Conservation (phyloP, 2,329 filamentous ascomycete genomes). For the Bertia moriformis region DNA sequence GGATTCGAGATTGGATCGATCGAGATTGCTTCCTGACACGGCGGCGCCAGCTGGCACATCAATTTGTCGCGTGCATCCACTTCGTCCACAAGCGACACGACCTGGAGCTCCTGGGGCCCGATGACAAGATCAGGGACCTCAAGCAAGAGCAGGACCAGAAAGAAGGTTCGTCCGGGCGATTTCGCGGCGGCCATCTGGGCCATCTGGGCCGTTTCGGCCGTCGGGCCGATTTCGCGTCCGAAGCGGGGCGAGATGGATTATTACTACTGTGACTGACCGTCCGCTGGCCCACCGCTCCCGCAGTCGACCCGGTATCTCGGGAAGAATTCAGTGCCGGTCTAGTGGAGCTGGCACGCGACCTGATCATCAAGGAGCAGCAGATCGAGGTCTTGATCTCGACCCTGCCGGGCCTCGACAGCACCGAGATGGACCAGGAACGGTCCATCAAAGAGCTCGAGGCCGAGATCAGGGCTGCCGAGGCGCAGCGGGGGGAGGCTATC, state of each 20-base stretch:
- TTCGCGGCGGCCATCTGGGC: not conserved
- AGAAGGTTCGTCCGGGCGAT: constrained; percentile 34
- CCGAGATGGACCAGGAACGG: constrained; percentile 61
- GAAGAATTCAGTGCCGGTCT: constrained; percentile 55
- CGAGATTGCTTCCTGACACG: too few relatives aligned
- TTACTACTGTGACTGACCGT: too few relatives aligned
- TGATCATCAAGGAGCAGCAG: constrained; percentile 70
- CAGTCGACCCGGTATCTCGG: constrained; percentile 46
- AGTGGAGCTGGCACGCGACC: constrained; percentile 59
- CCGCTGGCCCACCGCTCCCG: too few relatives aligned
- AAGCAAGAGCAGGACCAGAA: constrained; percentile 36
- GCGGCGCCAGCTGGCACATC: constrained; percentile 57
- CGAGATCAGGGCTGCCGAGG: constrained; percentile 47
- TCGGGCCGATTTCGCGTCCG: too few relatives aligned
- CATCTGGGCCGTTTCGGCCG: not conserved
- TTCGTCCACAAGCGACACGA: constrained; percentile 57
- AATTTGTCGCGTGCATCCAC: constrained; percentile 54
- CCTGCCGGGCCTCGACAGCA: constrained; percentile 65
- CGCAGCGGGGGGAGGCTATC: constrained; percentile 45
- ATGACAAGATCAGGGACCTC: constrained; percentile 42
- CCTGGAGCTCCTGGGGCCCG: constrained; percentile 39
- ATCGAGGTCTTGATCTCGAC: constrained; percentile 64
- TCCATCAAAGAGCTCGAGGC: constrained; percentile 51
- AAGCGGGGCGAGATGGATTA: not conserved
- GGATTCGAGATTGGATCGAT: not conserved